Base-by-base conservation (phyloP, 176 grass and related monocot genomes). In the Tuctoria greenei region DNA sequence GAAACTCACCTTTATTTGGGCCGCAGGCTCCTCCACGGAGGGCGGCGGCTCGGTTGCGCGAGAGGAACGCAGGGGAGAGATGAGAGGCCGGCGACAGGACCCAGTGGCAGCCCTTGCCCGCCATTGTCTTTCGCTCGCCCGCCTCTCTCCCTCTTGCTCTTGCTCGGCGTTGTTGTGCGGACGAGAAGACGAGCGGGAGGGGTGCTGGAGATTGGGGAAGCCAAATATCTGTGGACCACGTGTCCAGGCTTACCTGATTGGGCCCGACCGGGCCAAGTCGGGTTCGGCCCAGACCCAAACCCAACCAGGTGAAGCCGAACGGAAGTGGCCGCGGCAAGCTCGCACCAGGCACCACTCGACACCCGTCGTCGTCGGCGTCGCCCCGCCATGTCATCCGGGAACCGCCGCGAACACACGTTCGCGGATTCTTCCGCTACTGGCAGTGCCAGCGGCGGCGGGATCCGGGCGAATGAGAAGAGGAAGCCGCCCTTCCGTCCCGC, bases 401-500 rank as follows among this genome's bases (percentile, higher is more conserved):
- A 54, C 81, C 54, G 59, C 23, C 64, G 55, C 31, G 64, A 57
- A 34, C 25, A 60, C 21, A 23, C 65, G 16, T 28, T 24, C 34
- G 56, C 73, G 2, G 42, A n/a, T 13, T 73, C 79, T 27, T 80
- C 28, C 45, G 27, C 23, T n/a, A 24, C 63, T 26, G 43, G 15
- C 38, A 13, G 58, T 44, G 71, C 31, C 13, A 55, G 14, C 6
- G n/a, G 20, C 2, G 36, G 44, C 38, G 60, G n/a, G n/a, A 63
- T 10, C 65, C 16, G 35, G 38, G 57, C 21, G 8, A 46, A 23
- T 13, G 63, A 39, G 80, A 80, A 76, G 82, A 64, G 62, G 73
- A 92, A 92, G 81, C 84, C 78, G 68, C 80, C 81, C 4, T 89
- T 92, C 61, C 76, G 81, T 65, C 78, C 71, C 18, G 81, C 83